Percentiles rank a stretch among this genome's conserved stretches.
Evolutionary conservation across 2,329 filamentous ascomycete genomes (phyloP).

Genomic region (Botrytis byssoidea): DNA sequence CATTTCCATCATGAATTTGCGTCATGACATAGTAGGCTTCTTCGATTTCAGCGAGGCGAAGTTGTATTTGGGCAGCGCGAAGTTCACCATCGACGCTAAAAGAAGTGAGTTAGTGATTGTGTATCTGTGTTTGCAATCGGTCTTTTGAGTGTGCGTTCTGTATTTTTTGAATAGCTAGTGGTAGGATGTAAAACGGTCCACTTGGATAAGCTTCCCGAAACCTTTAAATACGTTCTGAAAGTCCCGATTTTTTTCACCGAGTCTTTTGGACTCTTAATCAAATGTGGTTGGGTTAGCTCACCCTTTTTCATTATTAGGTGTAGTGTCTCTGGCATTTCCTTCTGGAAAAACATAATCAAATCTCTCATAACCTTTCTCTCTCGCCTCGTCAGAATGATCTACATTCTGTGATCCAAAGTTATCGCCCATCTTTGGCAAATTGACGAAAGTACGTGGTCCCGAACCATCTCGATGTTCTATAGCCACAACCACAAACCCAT

Average conservation of each 20-base stretch:
- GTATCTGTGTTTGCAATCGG: background rate
- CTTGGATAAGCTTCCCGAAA: background rate
- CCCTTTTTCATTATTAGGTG: conserved; percentile 56
- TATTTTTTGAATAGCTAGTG: background rate
- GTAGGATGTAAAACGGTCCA: background rate
- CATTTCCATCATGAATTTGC: conserved; percentile 55
- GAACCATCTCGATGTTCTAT: conserved; percentile 66
- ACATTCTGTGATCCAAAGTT: conserved; percentile 39
- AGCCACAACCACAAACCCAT: conserved; percentile 63
- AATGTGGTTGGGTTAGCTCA: background rate
- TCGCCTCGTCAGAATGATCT: conserved; percentile 40
- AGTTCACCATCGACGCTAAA: conserved; percentile 56
- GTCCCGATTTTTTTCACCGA: background rate
- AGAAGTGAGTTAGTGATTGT: background rate
- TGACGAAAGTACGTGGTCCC: conserved; percentile 60
- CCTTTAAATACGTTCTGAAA: background rate
- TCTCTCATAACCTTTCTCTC: conserved; percentile 45
- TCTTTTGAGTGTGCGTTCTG: background rate
- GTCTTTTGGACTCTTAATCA: too few species aligned
- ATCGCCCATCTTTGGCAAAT: conserved; percentile 48
- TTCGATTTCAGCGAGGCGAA: conserved; percentile 63
- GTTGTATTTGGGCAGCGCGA: conserved; percentile 59
- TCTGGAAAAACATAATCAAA: conserved; percentile 65
- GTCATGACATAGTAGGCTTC: conserved; percentile 58
- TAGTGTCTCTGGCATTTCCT: conserved; percentile 50